Evolutionary conservation across 2,329 filamentous ascomycete genomes (phyloP).

Genomic region (Lecanicillium sp.): DNA sequence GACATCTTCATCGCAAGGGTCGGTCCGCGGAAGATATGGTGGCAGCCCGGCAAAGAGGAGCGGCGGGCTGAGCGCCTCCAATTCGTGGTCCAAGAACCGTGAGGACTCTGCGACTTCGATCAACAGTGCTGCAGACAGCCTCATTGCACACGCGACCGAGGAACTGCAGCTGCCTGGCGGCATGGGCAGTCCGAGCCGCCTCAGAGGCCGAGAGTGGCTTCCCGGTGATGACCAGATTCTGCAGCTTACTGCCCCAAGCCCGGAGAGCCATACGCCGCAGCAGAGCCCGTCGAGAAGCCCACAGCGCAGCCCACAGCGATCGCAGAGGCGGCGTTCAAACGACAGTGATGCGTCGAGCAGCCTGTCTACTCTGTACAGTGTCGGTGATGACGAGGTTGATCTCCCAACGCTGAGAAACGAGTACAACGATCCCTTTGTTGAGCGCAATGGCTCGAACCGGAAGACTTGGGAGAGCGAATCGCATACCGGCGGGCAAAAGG

Average conservation of each 20-base stretch:
- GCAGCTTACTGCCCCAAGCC: background rate
- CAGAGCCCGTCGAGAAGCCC: constrained; percentile 9
- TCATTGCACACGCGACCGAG: constrained; percentile 28
- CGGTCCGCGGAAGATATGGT: constrained; percentile 14
- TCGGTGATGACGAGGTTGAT: constrained; percentile 28
- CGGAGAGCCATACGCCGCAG: background rate
- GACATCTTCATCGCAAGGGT: constrained; percentile 18
- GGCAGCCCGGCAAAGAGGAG: background rate
- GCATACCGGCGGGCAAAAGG: background rate
- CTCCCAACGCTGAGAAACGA: background rate
- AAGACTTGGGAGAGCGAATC: background rate
- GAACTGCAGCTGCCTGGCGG: constrained; percentile 27
- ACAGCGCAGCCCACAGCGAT: constrained; percentile 5
- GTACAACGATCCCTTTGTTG: constrained; percentile 24
- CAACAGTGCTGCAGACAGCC: constrained; percentile 31
- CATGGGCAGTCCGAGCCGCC: constrained; percentile 36
- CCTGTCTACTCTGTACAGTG: constrained; percentile 50
- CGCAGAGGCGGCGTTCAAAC: constrained; percentile 20
- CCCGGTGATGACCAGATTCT: constrained; percentile 7
- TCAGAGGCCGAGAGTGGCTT: constrained; percentile 20
- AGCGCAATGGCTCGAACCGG: constrained; percentile 4
- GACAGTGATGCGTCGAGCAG: constrained; percentile 43
- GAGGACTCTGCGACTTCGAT: constrained; percentile 27
- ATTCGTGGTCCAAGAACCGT: constrained; percentile 10
- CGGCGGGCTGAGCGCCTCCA: background rate